Percentiles rank a stretch among this genome's conserved stretches.
Evolutionary conservation across 352 stramenopile genomes (phyloP).

Genomic region (Pythium apleroticum): DNA sequence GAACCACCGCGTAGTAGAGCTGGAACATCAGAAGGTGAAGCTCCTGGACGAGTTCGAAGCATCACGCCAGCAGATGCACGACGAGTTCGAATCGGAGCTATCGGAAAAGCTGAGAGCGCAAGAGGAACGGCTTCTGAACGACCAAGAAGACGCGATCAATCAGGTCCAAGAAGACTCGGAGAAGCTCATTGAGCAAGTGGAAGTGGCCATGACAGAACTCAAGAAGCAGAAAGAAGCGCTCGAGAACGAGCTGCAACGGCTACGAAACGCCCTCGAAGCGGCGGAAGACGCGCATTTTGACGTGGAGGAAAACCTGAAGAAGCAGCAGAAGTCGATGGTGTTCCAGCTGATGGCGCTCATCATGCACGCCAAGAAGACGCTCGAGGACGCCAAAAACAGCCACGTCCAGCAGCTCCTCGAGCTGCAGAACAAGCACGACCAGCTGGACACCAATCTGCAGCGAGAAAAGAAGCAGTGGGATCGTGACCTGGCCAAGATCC

Average conservation of each 20-base stretch:
- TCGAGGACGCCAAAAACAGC: constrained; percentile 22
- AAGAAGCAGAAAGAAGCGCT: constrained; percentile 75
- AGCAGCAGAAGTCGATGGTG: constrained; percentile 51
- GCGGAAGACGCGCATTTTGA: constrained; percentile 78
- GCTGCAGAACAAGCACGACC: constrained; percentile 21
- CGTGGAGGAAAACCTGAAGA: constrained; percentile 52
- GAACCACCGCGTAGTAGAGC: neutral
- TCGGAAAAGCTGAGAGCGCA: constrained; percentile 43
- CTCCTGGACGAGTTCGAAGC: constrained; percentile 27
- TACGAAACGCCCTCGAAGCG: constrained; percentile 63
- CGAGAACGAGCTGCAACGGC: constrained; percentile 48
- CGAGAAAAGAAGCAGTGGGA: constrained; percentile 37
- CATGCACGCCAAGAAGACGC: constrained; percentile 39
- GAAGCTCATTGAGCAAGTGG: constrained; percentile 74
- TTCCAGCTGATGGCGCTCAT: constrained; percentile 54
- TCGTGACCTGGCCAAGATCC: constrained; percentile 31
- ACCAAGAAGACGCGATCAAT: constrained; percentile 73
- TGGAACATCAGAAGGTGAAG: constrained; percentile 12
- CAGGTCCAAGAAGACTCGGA: constrained; percentile 83
- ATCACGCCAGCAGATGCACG: constrained; percentile 33
- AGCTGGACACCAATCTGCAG: constrained; percentile 29
- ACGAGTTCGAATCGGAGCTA: constrained; percentile 33
- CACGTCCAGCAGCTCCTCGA: constrained; percentile 27
- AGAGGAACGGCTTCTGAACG: constrained; percentile 40
- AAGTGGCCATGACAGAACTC: constrained; percentile 63